A percentile compares a stretch with the other conserved stretches of the same genome.
Evolutionary conservation across 1,284 basidiomycete genomes (phyloP).

Genomic region (Ustilago esculenta): DNA sequence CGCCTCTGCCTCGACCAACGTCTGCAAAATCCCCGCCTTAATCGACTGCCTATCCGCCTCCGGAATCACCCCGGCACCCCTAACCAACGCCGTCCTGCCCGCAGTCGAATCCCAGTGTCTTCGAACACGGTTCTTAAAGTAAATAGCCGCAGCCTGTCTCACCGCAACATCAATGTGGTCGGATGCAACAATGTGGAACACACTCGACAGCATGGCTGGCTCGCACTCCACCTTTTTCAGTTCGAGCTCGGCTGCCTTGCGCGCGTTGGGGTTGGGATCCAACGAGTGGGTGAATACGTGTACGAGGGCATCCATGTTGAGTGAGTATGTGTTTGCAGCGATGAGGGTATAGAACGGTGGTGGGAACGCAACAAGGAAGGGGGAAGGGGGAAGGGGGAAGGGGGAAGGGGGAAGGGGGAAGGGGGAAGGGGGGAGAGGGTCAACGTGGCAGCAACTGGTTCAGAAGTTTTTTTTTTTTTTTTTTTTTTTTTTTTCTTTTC

Average conservation of each 20-base stretch:
- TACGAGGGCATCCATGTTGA: conserved; percentile 46
- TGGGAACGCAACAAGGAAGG: conserved; percentile 1
- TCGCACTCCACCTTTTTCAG: conserved; percentile 60
- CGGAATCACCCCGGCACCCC: conserved; percentile 29
- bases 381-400: background rate
- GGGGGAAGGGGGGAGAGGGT: background rate
- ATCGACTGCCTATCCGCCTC: conserved; percentile 52
- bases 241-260: conserved; percentile 64
- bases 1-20: conserved; percentile 52
- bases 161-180: conserved; percentile 51
- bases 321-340: too few relatives aligned
- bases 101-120: conserved; percentile 55
- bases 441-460: too few relatives aligned
- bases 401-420: conserved; percentile 1
- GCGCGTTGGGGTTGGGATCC: conserved; percentile 59
- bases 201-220: conserved; percentile 62
- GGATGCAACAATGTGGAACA: conserved; percentile 57
- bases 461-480: too few relatives aligned
- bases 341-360: too few relatives aligned
- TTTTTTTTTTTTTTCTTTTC: background rate
- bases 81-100: conserved; percentile 20
- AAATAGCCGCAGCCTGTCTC: conserved; percentile 63
- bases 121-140: conserved; percentile 64
- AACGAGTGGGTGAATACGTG: conserved; percentile 47
- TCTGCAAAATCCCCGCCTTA: conserved; percentile 48